A percentile compares a stretch with the other conserved stretches of the same genome.
Conservation (phyloP, 192 early-diverging fungal species). For the Mortierella hygrophila region DNA sequence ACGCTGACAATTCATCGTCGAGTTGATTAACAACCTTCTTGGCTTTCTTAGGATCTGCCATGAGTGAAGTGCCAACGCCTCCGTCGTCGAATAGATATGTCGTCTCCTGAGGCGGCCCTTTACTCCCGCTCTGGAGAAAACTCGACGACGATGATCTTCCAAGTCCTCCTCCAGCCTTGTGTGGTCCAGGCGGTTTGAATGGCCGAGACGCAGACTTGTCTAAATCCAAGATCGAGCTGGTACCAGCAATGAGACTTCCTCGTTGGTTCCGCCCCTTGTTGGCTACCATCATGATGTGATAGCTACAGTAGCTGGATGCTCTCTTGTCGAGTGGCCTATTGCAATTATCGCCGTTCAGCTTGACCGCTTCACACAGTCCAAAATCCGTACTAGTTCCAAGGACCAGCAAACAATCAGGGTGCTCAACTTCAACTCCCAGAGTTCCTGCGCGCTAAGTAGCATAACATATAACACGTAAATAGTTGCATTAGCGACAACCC, state of each 20-base stretch:
- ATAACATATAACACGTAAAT: neutral
- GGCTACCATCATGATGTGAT: constrained; percentile 50
- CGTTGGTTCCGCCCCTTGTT: constrained; percentile 48
- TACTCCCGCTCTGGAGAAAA: neutral
- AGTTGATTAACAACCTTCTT: constrained; percentile 14
- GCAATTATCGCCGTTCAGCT: constrained; percentile 37
- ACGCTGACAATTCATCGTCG: constrained; percentile 22
- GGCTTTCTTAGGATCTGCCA: constrained; percentile 18
- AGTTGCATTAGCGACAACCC: neutral
- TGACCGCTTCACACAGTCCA: constrained; percentile 42
- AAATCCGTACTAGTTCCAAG: constrained; percentile 34
- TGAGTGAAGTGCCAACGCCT: constrained; percentile 23
- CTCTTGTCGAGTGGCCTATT: constrained; percentile 29
- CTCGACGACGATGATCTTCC: neutral
- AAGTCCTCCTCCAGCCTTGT: constrained; percentile 2
- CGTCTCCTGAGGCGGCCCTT: constrained; percentile 18
- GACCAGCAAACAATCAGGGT: constrained; percentile 31
- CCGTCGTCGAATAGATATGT: constrained; percentile 52
- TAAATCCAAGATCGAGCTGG: constrained; percentile 48
- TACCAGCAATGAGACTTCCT: constrained; percentile 43
- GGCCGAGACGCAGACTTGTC: constrained; percentile 14
- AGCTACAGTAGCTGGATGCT: constrained; percentile 34
- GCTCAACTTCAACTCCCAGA: constrained; percentile 35
- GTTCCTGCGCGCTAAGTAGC: constrained; percentile 23
- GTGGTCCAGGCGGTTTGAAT: neutral